Evolutionary conservation across 192 early-diverging fungal genomes (phyloP), one percentile per base, ranked within the genome.

Genomic region (Borealophlyctis nickersoniae): DNA sequence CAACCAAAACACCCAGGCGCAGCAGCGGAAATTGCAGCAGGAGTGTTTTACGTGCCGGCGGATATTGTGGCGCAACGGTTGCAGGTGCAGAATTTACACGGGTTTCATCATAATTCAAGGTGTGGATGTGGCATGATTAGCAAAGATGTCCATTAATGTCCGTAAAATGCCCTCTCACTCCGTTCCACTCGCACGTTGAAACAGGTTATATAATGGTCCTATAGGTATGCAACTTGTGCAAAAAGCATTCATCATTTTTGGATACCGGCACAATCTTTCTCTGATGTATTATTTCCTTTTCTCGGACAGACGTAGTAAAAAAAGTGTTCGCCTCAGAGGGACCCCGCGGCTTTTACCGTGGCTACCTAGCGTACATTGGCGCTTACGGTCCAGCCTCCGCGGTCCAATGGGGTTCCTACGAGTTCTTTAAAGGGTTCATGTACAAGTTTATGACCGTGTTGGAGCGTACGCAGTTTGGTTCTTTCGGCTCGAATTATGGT

Each of bases 351-450:
- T 75, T 77, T 35, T 81, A 73, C 58, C 58, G 75, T 29, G 79
- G 79, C 7, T 77, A 77, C 56, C 13, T 64, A 3, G 73, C 73
- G 30, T 75, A 77, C 55, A 66, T 78, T 19, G 60, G 64, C 14
- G 73, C 77, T 19, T 79, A 72, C 55, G 79, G 73, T 19, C 79
- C 79, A 1, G 75, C 72, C 13, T 71, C 68, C 4, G 75, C 75
- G 5, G 73, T 81, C 0, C 76, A 81, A 56, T 81, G 79, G 79
- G 79, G 79, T 3, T 53, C 74, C 2, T 81, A 77, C 60, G 79
- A 81, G 59, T 58, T 71, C 19, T 24, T 33, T 58, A 81, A 81
- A 71, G 34, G 52, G 4, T 2, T 68, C 35, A 23, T 76, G 13
- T 63, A 56, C 29, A 26, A 13, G 3, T 34, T 22, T 3, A 1